These are phyloP conservation scores for Trichoderma koningiopsis DNA, from an alignment of 2,329 filamentous ascomycete species.

Conservation along the genomic window DNA sequence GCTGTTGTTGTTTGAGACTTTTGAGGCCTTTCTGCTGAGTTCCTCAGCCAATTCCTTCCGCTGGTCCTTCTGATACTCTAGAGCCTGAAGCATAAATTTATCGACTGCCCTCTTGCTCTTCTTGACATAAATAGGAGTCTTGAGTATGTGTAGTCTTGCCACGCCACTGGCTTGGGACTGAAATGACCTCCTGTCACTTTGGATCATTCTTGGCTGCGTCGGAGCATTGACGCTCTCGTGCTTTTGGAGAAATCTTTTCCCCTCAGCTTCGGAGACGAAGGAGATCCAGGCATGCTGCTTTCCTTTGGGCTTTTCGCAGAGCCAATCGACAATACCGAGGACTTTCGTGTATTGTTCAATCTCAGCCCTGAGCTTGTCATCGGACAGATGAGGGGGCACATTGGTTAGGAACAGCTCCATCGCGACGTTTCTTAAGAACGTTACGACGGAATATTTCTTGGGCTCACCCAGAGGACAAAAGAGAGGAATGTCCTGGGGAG, in stretches of 20 bases:
- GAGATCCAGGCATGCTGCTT: conserved; percentile 43
- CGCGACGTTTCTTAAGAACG: neutral
- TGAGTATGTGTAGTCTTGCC: conserved; percentile 38
- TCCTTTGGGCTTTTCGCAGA: conserved; percentile 45
- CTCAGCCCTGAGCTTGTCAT: conserved; percentile 42
- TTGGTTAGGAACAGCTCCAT: conserved; percentile 53
- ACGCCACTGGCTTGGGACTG: conserved; percentile 1
- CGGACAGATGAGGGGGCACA: conserved; percentile 46
- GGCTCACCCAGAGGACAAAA: neutral
- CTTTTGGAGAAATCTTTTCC: conserved; percentile 44
- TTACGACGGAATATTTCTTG: neutral
- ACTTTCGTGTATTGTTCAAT: conserved; percentile 45
- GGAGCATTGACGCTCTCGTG: conserved; percentile 35
- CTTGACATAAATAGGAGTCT: conserved; percentile 34
- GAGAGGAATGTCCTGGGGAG: neutral
- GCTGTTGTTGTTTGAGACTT: conserved; percentile 19
- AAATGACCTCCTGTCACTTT: neutral
- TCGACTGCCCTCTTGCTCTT: conserved; percentile 41
- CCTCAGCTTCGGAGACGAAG: conserved; percentile 47
- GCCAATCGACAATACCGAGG: conserved; percentile 47
- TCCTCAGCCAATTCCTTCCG: conserved; percentile 26
- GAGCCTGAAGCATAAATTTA: conserved; percentile 32
- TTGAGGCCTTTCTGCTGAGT: neutral
- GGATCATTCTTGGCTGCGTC: neutral
- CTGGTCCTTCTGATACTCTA: conserved; percentile 35